A percentile compares a stretch with the other conserved stretches of the same genome.
These are phyloP conservation scores for Diplocarpon rosae DNA, from an alignment of 2,329 filamentous ascomycete genomes.

Conservation along the genomic window DNA sequence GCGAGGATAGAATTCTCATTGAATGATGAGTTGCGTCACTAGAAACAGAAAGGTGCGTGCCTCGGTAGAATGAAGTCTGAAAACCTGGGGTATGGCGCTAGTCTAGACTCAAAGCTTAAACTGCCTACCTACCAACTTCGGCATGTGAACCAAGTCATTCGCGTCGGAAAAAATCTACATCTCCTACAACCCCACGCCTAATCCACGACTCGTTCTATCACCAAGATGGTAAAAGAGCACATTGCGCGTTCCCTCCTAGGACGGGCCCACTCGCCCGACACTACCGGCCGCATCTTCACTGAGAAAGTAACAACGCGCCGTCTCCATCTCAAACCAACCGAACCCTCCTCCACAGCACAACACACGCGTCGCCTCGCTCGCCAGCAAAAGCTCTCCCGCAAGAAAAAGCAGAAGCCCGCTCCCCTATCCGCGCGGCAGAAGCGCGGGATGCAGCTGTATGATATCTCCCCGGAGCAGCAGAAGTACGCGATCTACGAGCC, in stretches of 20 bases:
- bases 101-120: neutral
- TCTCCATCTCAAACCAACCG: slow-evolving; percentile 66
- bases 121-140: too few relatives aligned
- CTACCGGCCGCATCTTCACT: slow-evolving; percentile 58
- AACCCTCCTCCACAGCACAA: slow-evolving; percentile 37
- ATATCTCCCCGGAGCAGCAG: slow-evolving; percentile 56
- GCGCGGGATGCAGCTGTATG: slow-evolving; percentile 60
- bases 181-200: neutral
- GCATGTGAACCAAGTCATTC: slow-evolving; percentile 15
- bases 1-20: slow-evolving; percentile 5
- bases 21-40: neutral
- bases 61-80: neutral
- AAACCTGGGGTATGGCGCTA: slow-evolving; percentile 7
- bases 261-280: slow-evolving; percentile 68
- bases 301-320: slow-evolving; percentile 78
- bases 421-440: slow-evolving; percentile 75
- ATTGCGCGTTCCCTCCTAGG: slow-evolving; percentile 55
- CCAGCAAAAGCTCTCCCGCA: slow-evolving; percentile 29
- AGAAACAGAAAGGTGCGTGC: neutral
- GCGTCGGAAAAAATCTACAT: neutral
- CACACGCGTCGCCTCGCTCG: slow-evolving; percentile 26
- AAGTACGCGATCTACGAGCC: slow-evolving; percentile 69
- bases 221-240: slow-evolving; percentile 17
- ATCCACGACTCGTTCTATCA: neutral
- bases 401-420: slow-evolving; percentile 40